phyloP scores from a whole-genome alignment of 1,139 yeast genomes.

The Taphrina betulina region DNA sequence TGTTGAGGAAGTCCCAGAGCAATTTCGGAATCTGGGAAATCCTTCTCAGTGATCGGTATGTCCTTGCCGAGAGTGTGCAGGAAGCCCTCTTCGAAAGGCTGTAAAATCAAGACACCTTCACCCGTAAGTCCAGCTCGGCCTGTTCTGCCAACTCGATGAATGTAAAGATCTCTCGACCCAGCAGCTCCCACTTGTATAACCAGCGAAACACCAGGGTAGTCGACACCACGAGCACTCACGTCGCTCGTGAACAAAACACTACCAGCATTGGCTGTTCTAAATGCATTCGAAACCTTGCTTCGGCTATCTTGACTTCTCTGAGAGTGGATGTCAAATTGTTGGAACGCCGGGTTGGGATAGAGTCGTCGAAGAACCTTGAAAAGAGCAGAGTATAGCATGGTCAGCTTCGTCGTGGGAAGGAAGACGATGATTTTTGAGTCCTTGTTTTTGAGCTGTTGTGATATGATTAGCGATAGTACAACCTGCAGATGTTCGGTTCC shows the following conservation, averaged over 20 bases:
- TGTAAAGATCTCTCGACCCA: conserved; percentile 47
- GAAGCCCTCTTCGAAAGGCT: conserved; percentile 43
- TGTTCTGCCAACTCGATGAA: conserved; percentile 93
- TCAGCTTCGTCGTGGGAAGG: conserved; percentile 29
- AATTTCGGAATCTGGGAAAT: conserved; percentile 24
- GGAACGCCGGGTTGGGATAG: conserved; percentile 60
- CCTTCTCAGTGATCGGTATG: conserved; percentile 18
- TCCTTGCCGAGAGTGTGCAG: conserved; percentile 3
- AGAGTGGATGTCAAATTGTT: conserved; percentile 59
- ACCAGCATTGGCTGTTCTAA: conserved; percentile 52
- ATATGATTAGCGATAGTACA: conserved; percentile 22
- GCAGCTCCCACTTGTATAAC: conserved; percentile 65
- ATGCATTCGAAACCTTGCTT: conserved; percentile 64
- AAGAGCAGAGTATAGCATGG: conserved; percentile 43
- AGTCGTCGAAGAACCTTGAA: conserved; percentile 79
- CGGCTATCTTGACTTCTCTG: conserved; percentile 74
- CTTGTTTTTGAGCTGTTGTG: conserved; percentile 7
- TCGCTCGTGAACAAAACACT: conserved; percentile 58
- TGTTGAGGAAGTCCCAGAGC: conserved; percentile 12
- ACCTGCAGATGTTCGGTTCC: conserved; percentile 1
- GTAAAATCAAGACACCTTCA: conserved; percentile 66
- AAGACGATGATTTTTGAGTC: conserved; percentile 32
- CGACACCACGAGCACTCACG: conserved; percentile 89
- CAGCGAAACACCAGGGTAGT: conserved; percentile 87
- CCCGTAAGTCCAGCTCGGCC: conserved; percentile 91